These are phyloP conservation scores for Scutellaria barbata DNA, from an alignment of 257 asterid species.

Conservation along the genomic window DNA sequence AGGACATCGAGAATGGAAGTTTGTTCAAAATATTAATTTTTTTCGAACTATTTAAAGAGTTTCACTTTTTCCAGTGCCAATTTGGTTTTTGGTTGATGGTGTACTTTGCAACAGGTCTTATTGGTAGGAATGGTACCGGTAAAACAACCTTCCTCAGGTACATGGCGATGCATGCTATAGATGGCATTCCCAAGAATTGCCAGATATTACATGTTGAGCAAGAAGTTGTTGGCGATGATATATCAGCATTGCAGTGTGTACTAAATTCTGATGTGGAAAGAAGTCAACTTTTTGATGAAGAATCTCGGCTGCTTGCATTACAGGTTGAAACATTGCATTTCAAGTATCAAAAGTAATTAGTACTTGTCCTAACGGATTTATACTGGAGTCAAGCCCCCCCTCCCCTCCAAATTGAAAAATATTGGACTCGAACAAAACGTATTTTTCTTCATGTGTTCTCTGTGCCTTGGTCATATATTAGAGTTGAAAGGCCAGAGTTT, in stretches of 20 bases:
- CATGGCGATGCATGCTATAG: conserved; percentile 99
- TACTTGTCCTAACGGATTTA: neutral
- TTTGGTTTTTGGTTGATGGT: conserved; percentile 29
- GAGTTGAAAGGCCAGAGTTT: too few relatives aligned
- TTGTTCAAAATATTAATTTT: neutral
- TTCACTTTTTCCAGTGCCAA: neutral
- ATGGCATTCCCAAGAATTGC: conserved; percentile 94
- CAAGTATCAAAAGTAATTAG: conserved; percentile 26
- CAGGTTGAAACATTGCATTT: conserved; percentile 64
- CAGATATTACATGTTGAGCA: conserved; percentile 98
- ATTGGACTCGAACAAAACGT: too few relatives aligned
- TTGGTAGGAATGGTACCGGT: conserved; percentile 99
- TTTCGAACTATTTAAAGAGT: conserved; percentile 12
- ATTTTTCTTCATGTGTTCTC: too few relatives aligned
- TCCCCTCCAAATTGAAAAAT: too few relatives aligned
- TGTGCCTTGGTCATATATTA: too few relatives aligned
- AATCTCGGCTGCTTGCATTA: conserved; percentile 66
- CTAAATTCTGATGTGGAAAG: conserved; percentile 89
- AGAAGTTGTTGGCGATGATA: conserved; percentile 93
- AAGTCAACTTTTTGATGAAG: conserved; percentile 84
- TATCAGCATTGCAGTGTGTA: conserved; percentile 86
- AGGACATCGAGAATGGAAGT: neutral
- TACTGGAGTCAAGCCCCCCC: too few relatives aligned
- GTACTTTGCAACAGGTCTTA: conserved; percentile 65
- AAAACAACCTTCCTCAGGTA: conserved; percentile 94